These are phyloP conservation scores for Leersia perrieri DNA, from an alignment of 176 grass and related monocot species.

Conservation along the genomic window DNA sequence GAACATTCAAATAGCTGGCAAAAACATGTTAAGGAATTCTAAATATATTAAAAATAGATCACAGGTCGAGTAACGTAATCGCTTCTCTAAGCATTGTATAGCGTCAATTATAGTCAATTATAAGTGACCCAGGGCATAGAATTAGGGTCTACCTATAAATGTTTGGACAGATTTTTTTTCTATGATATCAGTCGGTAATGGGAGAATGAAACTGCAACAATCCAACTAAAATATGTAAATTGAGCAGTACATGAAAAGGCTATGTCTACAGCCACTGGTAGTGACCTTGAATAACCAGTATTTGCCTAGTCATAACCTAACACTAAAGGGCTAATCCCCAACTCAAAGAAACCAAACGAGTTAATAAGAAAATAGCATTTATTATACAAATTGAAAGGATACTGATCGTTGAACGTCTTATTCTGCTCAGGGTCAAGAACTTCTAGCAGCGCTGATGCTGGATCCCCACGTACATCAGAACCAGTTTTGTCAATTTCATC, in stretches of 20 bases:
- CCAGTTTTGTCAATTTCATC: conserved; percentile 99
- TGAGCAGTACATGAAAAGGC: background rate
- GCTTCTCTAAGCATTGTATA: background rate
- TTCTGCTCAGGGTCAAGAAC: conserved; percentile 99
- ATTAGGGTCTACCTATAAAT: no score
- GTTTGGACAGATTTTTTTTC: no score
- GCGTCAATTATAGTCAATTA: background rate
- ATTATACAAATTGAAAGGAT: conserved; percentile 56
- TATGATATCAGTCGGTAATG: no score
- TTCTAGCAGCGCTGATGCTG: conserved; percentile 96
- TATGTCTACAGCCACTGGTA: background rate
- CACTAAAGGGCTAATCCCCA: background rate
- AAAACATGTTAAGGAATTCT: conserved; percentile 55
- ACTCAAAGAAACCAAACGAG: background rate
- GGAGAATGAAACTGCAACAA: conserved; percentile 6
- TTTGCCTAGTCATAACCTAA: background rate
- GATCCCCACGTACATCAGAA: conserved; percentile 96
- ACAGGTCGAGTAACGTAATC: conserved; percentile 5
- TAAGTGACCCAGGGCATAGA: conserved; percentile 2
- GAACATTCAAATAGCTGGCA: conserved; percentile 97
- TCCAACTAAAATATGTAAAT: background rate
- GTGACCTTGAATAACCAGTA: background rate
- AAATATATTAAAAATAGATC: background rate
- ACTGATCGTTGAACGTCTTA: conserved; percentile 95
- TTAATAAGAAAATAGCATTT: conserved; percentile 13